phyloP scores from a whole-genome alignment of 768 basidiomycete species.

The Boletus tomentosulus region DNA sequence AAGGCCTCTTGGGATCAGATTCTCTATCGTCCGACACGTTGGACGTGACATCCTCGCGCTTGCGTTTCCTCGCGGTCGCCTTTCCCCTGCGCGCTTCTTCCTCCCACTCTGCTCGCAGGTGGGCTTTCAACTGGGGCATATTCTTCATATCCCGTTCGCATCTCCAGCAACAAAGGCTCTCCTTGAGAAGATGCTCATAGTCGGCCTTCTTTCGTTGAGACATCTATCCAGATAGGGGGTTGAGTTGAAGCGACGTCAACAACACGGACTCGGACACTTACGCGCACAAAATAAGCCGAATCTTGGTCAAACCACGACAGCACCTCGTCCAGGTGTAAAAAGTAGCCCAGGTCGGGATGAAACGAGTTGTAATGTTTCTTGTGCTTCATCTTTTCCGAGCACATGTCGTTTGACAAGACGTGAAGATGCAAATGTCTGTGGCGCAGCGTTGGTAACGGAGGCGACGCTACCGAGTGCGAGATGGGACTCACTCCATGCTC shows the following conservation, averaged over 20 bases:
- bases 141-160: constrained; percentile 63
- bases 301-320: constrained; percentile 74
- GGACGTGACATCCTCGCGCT: constrained; percentile 17
- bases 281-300: constrained; percentile 48
- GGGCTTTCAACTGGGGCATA: constrained; percentile 70
- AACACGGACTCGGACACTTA: constrained; percentile 28
- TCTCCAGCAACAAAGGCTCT: constrained; percentile 62
- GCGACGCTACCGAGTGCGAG: not conserved
- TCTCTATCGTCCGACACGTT: constrained; percentile 2
- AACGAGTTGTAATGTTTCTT: constrained; percentile 95
- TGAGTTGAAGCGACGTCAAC: not conserved
- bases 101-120: constrained; percentile 74
- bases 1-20: constrained; percentile 13
- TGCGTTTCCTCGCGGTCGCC: constrained; percentile 41
- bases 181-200: constrained; percentile 68
- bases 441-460: not conserved
- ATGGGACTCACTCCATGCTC: constrained; percentile 71
- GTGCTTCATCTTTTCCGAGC: constrained; percentile 64
- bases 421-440: constrained; percentile 80
- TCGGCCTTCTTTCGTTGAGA: constrained; percentile 43
- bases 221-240: constrained; percentile 39
- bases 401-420: constrained; percentile 76
- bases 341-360: constrained; percentile 80
- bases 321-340: constrained; percentile 74
- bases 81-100: constrained; percentile 41